Evolutionary conservation across 1,139 yeast species (phyloP).

Genomic region (Taiozyma onychis): DNA sequence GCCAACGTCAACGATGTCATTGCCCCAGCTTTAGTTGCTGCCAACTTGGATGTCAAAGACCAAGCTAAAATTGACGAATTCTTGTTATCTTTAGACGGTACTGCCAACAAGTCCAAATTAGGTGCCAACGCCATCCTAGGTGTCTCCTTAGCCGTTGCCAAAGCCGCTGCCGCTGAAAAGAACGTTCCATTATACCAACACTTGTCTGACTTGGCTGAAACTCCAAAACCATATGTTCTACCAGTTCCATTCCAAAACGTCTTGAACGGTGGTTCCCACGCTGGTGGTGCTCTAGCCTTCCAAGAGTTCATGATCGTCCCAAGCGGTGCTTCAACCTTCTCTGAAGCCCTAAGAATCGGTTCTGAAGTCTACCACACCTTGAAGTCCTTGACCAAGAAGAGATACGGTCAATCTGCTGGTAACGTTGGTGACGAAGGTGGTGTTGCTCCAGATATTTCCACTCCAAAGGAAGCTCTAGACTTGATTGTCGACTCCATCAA

Average conservation of each 20-base stretch:
- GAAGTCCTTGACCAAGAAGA: slow-evolving; percentile 84
- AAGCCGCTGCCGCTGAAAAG: slow-evolving; percentile 93
- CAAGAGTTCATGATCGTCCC: slow-evolving; percentile 99
- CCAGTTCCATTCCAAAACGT: slow-evolving; percentile 98
- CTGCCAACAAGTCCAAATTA: slow-evolving; percentile 87
- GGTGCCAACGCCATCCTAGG: slow-evolving; percentile 97
- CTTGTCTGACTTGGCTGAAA: slow-evolving; percentile 63
- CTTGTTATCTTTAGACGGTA: slow-evolving; percentile 77
- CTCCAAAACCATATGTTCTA: slow-evolving; percentile 70
- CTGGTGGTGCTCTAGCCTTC: slow-evolving; percentile 97
- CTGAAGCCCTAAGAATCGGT: slow-evolving; percentile 93
- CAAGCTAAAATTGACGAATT: slow-evolving; percentile 78
- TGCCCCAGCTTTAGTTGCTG: slow-evolving; percentile 81
- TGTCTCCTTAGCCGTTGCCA: slow-evolving; percentile 88
- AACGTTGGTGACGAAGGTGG: slow-evolving; percentile 99
- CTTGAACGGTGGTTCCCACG: slow-evolving; percentile 98
- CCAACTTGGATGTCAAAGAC: slow-evolving; percentile 68
- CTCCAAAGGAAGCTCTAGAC: slow-evolving; percentile 94
- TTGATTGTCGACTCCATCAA: slow-evolving; percentile 83
- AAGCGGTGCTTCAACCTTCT: slow-evolving; percentile 76
- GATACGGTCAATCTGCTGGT: slow-evolving; percentile 95
- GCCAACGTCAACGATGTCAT: slow-evolving; percentile 83
- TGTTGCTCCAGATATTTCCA: slow-evolving; percentile 92
- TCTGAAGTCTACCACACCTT: slow-evolving; percentile 95
- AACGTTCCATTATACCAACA: slow-evolving; percentile 82